Evolutionary conservation across 257 asterid genomes (phyloP).

Genomic region (Solanum piurae): DNA sequence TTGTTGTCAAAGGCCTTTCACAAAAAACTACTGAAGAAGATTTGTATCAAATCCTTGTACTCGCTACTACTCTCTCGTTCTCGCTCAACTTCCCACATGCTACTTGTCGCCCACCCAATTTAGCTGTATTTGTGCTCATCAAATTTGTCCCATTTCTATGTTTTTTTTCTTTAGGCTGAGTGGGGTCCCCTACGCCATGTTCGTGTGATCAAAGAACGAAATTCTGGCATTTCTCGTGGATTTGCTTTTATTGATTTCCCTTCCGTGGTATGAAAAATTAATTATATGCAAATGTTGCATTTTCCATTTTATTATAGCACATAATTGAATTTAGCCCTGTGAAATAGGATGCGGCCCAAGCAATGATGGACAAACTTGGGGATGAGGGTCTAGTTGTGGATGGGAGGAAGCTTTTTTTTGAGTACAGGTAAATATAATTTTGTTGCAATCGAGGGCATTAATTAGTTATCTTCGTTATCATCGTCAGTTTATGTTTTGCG

Average conservation of each 20-base stretch:
- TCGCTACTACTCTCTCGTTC: slow-evolving; percentile 5
- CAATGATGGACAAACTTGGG: slow-evolving; percentile 87
- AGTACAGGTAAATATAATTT: slow-evolving; percentile 53
- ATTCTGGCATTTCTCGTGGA: slow-evolving; percentile 91
- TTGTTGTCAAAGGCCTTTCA: slow-evolving; percentile 94
- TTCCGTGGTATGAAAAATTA: slow-evolving; percentile 52
- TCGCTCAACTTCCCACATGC: background rate
- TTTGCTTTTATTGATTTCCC: slow-evolving; percentile 98
- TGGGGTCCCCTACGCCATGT: slow-evolving; percentile 99
- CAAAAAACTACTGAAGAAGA: slow-evolving; percentile 95
- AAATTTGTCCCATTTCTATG: background rate
- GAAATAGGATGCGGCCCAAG: slow-evolving; percentile 76
- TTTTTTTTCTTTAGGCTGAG: slow-evolving; percentile 51
- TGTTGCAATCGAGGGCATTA: background rate
- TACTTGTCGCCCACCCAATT: background rate
- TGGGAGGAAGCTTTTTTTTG: slow-evolving; percentile 85
- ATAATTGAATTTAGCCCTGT: slow-evolving; percentile 4
- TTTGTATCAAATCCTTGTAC: slow-evolving; percentile 85
- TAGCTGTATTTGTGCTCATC: slow-evolving; percentile 3
- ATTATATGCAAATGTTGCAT: background rate
- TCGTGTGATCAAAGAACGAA: slow-evolving; percentile 92
- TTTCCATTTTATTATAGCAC: background rate
- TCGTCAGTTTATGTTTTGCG: background rate
- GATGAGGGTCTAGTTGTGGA: slow-evolving; percentile 87
- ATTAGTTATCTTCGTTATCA: background rate